Conservation (phyloP, 208 protist species). For the Polymyxa betae region DNA sequence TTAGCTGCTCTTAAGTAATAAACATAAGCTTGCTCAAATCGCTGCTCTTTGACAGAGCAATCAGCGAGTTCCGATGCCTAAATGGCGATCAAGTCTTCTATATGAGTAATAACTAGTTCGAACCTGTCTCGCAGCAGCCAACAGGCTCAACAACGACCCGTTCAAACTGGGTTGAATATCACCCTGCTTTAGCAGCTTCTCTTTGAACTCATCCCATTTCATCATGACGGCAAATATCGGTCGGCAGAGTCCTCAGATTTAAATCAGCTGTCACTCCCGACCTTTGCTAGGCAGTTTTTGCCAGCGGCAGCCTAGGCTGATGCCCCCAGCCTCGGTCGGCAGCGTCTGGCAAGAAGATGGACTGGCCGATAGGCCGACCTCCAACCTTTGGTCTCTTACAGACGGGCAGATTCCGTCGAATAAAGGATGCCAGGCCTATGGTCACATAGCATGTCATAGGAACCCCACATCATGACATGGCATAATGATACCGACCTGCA, state of each 20-base stretch:
- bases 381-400: too few relatives aligned
- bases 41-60: neutral
- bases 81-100: neutral
- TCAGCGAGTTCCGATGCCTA: neutral
- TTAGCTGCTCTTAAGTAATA: constrained; percentile 33
- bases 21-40: neutral
- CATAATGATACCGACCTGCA: too few relatives aligned
- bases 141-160: too few relatives aligned
- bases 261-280: too few relatives aligned
- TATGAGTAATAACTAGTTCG: neutral
- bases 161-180: neutral
- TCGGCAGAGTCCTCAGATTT: neutral
- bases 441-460: too few relatives aligned
- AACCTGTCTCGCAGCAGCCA: too few relatives aligned
- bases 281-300: too few relatives aligned
- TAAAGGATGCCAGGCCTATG: neutral
- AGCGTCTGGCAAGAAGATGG: neutral
- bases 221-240: neutral
- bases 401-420: neutral
- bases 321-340: neutral
- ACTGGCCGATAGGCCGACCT: too few relatives aligned
- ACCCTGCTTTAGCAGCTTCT: constrained; percentile 6
- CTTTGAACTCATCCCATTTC: constrained; percentile 42
- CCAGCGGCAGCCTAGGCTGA: neutral
- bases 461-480: too few relatives aligned